Percentiles rank a stretch among this genome's conserved stretches.
Evolutionary conservation across 108 stramenopile species (phyloP).

Genomic region (Cylindrotheca closterium): DNA sequence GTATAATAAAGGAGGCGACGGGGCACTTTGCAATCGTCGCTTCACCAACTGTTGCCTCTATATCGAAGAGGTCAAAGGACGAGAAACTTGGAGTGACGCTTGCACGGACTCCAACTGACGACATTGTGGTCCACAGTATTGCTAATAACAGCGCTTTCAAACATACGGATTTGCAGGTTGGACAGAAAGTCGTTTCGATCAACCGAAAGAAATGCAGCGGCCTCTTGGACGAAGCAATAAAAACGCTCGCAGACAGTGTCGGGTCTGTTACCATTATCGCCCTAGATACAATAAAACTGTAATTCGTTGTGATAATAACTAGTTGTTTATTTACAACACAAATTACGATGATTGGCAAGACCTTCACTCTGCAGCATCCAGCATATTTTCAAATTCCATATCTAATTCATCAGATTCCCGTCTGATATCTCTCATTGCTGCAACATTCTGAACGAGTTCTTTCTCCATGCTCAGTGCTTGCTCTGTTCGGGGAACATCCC

Average conservation of each 20-base stretch:
- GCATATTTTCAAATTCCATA: neutral
- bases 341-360: neutral
- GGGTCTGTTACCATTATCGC: conserved; percentile 3
- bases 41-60: neutral
- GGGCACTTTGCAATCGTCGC: neutral
- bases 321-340: no score
- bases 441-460: neutral
- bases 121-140: neutral
- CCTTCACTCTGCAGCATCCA: neutral
- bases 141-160: conserved; percentile 1
- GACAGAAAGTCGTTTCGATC: conserved; percentile 5
- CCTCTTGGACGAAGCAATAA: neutral
- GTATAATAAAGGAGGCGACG: neutral
- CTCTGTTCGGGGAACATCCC: neutral
- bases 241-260: neutral
- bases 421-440: neutral
- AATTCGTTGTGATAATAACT: neutral
- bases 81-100: neutral
- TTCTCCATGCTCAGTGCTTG: neutral
- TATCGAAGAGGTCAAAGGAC: neutral
- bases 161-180: neutral
- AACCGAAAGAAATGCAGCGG: neutral
- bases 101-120: neutral
- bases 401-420: neutral
- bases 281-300: neutral